These are phyloP conservation scores for Gonapodya prolifera DNA, from an alignment of 192 early-diverging fungal species.

Conservation along the genomic window DNA sequence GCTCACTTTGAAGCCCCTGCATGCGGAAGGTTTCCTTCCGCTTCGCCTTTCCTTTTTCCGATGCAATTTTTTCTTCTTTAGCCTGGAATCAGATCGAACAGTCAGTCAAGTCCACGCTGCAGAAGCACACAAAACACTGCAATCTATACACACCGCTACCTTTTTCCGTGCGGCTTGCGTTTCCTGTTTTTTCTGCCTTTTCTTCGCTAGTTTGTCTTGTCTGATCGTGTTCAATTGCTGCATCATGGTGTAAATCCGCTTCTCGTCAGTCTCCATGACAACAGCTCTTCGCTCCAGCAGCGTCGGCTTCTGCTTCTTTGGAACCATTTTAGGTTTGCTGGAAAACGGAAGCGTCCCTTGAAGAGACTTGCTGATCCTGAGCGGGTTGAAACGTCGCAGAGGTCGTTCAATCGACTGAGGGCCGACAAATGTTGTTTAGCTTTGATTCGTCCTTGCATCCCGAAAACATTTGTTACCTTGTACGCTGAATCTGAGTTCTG, in stretches of 20 bases:
- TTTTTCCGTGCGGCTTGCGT: constrained; percentile 26
- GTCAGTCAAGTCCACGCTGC: too few species aligned
- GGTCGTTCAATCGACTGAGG: constrained; percentile 17
- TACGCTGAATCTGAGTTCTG: constrained; percentile 78
- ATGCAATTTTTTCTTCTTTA: too few species aligned
- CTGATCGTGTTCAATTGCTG: constrained; percentile 75
- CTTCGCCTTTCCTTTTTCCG: too few species aligned
- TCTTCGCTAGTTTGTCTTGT: constrained; percentile 74
- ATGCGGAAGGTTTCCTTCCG: too few species aligned
- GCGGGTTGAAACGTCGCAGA: constrained; percentile 8
- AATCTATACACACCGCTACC: too few species aligned
- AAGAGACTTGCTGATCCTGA: constrained; percentile 68
- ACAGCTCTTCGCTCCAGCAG: constrained; percentile 55
- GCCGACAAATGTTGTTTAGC: neutral
- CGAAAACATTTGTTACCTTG: constrained; percentile 29
- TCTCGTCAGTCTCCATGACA: constrained; percentile 81
- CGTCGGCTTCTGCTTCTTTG: constrained; percentile 32
- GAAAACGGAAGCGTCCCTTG: constrained; percentile 78
- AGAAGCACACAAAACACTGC: too few species aligned
- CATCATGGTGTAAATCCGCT: constrained; percentile 70
- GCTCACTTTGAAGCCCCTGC: too few species aligned
- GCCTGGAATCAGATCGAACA: too few species aligned
- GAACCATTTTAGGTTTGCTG: constrained; percentile 63
- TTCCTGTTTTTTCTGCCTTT: constrained; percentile 41
- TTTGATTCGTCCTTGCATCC: neutral